A percentile compares a stretch with the other conserved stretches of the same genome.
phyloP scores from a whole-genome alignment of 2,329 filamentous ascomycete genomes.

The Epichloe aotearoae region DNA sequence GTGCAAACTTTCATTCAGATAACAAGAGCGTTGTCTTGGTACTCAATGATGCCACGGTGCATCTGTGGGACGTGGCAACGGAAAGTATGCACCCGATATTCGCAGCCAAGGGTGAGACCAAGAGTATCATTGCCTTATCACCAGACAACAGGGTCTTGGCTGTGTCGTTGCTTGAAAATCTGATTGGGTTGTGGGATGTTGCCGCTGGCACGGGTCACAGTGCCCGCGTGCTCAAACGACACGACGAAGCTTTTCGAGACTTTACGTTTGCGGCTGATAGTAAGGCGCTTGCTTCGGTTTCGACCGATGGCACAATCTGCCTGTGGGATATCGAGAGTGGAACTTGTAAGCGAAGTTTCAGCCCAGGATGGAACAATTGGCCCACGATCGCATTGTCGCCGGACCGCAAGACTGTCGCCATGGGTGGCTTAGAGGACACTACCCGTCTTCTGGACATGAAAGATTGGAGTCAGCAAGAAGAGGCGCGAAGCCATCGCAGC shows the following conservation, averaged over 20 bases:
- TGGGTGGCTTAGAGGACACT: slow-evolving; percentile 6
- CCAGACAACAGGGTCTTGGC: slow-evolving; percentile 6
- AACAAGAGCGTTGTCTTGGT: slow-evolving; percentile 5
- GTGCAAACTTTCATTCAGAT: slow-evolving; percentile 7
- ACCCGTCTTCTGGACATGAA: slow-evolving; percentile 6
- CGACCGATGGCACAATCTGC: slow-evolving; percentile 6
- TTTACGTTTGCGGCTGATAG: slow-evolving; percentile 7
- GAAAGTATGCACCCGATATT: slow-evolving; percentile 4
- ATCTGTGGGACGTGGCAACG: slow-evolving; percentile 5
- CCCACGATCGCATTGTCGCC: slow-evolving; percentile 7
- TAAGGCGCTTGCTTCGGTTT: slow-evolving; percentile 6
- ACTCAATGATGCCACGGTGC: slow-evolving; percentile 5
- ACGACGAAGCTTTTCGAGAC: slow-evolving; percentile 6
- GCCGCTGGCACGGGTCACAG: slow-evolving; percentile 6
- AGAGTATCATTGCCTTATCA: slow-evolving; percentile 7
- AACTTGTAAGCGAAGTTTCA: slow-evolving; percentile 5
- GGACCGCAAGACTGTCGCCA: slow-evolving; percentile 6
- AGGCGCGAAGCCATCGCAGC: slow-evolving; percentile 6
- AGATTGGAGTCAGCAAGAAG: slow-evolving; percentile 5
- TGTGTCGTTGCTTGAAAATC: slow-evolving; percentile 6
- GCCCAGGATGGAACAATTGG: slow-evolving; percentile 8
- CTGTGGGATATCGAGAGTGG: slow-evolving; percentile 7
- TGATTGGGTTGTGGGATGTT: slow-evolving; percentile 7
- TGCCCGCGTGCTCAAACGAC: slow-evolving; percentile 6
- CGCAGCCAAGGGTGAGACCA: slow-evolving; percentile 6